Conservation (phyloP, 148 eudicot species). For the Fagopyrum homotropicum region DNA sequence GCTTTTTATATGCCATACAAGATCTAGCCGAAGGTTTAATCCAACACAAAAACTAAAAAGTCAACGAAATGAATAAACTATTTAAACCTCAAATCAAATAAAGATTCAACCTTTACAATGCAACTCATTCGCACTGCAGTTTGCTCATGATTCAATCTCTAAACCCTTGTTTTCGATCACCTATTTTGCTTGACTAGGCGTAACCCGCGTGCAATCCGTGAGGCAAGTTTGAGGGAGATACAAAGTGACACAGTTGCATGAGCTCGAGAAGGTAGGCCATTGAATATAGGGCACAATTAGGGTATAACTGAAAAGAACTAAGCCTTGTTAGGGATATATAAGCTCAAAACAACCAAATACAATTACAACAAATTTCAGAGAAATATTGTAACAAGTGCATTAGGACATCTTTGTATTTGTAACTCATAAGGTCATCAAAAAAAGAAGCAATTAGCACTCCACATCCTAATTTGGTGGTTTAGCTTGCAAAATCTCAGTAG, state of each 20-base stretch:
- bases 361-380: not conserved
- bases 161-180: not conserved
- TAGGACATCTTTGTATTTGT: not conserved
- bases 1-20: not conserved
- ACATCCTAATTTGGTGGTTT: not conserved
- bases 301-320: conserved; percentile 63
- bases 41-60: not conserved
- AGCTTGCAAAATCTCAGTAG: not conserved
- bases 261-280: conserved; percentile 72
- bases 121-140: not conserved
- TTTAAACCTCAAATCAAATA: not conserved
- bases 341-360: not conserved
- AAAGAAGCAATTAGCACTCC: not conserved
- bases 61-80: conserved; percentile 6
- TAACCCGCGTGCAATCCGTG: no score
- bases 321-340: conserved; percentile 18
- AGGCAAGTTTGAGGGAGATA: no score
- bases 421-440: not conserved
- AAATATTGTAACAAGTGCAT: not conserved
- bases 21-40: not conserved
- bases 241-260: conserved; percentile 52
- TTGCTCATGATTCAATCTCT: not conserved
- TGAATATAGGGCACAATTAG: conserved; percentile 86
- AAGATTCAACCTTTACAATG: not conserved
- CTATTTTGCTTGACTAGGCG: not conserved